Evolutionary conservation across 495 filamentous ascomycete species (phyloP).

Genomic region (Mycothermus thermophilus): DNA sequence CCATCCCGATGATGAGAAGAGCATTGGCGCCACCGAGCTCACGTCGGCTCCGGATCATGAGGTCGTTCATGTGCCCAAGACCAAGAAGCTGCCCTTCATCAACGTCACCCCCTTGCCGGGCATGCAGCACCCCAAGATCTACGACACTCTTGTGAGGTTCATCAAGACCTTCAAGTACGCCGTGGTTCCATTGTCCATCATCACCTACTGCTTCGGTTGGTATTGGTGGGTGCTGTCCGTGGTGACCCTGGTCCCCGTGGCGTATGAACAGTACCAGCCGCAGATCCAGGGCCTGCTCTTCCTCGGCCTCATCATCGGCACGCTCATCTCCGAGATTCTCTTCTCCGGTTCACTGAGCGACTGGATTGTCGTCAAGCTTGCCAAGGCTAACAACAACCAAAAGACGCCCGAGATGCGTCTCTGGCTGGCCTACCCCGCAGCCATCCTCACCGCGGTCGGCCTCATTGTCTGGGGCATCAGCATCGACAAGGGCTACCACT

Average conservation of each 20-base stretch:
- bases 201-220: conserved; percentile 43
- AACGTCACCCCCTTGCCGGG: conserved; percentile 40
- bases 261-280: conserved; percentile 38
- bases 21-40: conserved; percentile 1
- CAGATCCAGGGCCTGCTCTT: conserved; percentile 46
- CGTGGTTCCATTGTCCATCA: conserved; percentile 31
- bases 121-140: conserved; percentile 39
- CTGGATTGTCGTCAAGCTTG: conserved; percentile 31
- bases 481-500: conserved; percentile 42
- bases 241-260: conserved; percentile 45
- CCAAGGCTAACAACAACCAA: conserved; percentile 32
- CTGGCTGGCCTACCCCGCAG: conserved; percentile 46
- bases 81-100: conserved; percentile 36
- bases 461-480: conserved; percentile 45
- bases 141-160: conserved; percentile 36
- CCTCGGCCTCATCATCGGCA: conserved; percentile 44
- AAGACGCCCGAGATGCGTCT: conserved; percentile 45
- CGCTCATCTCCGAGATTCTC: conserved; percentile 38
- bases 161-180: conserved; percentile 35
- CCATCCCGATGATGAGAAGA: not conserved
- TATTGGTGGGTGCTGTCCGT: conserved; percentile 53
- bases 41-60: not conserved
- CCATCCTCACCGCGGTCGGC: conserved; percentile 29
- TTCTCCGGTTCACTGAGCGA: conserved; percentile 44
- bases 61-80: too few species aligned